A percentile compares a stretch with the other conserved stretches of the same genome.
These are phyloP conservation scores for Diaporthe ilicicola DNA, from an alignment of 2,329 filamentous ascomycete genomes.

Conservation along the genomic window DNA sequence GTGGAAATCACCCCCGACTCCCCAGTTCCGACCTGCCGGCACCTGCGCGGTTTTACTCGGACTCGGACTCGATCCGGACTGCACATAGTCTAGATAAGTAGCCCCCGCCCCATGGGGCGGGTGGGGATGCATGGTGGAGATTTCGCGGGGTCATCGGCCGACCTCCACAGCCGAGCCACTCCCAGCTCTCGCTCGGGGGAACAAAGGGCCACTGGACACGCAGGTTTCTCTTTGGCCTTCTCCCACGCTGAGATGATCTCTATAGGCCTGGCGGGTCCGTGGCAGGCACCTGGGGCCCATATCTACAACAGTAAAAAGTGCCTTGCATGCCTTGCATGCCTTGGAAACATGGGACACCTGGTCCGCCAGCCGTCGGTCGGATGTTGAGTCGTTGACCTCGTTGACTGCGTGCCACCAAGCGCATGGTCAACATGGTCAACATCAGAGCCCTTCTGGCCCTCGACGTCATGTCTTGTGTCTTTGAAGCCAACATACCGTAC, in stretches of 20 bases:
- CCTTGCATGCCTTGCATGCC: not conserved
- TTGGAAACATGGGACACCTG: not conserved
- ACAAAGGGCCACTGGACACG: not conserved
- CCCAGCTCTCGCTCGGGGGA: not conserved
- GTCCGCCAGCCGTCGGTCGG: not conserved
- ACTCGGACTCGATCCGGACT: not conserved
- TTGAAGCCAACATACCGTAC: too few relatives aligned
- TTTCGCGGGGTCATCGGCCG: constrained; percentile 6
- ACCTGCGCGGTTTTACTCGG: not conserved
- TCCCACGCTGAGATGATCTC: not conserved
- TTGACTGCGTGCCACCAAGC: not conserved
- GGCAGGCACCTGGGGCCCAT: not conserved
- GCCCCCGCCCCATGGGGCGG: not conserved
- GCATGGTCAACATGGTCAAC: not conserved
- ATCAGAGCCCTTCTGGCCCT: not conserved
- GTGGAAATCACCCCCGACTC: not conserved
- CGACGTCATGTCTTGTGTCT: not conserved
- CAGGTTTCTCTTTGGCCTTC: not conserved
- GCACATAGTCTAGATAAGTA: too few relatives aligned
- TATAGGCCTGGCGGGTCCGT: not conserved
- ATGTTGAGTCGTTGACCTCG: not conserved
- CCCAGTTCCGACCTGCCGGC: not conserved
- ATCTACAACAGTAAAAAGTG: too few relatives aligned
- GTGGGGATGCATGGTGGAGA: constrained; percentile 4
- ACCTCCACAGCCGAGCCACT: constrained; percentile 14